phyloP scores from a whole-genome alignment of 805 yeast species.

The Yamadazyma kitorensis region DNA sequence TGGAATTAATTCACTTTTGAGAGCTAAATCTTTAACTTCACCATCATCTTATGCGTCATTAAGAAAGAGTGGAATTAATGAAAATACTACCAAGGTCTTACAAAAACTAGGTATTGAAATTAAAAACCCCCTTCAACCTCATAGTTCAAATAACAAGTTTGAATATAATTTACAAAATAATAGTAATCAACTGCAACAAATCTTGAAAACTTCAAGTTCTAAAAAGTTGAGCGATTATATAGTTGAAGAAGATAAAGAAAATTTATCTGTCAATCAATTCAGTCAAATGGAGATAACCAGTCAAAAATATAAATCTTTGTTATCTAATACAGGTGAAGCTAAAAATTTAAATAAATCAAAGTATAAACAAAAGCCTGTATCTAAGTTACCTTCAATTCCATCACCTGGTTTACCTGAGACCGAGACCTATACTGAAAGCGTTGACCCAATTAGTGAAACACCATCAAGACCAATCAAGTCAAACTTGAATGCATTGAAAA shows the following conservation, averaged over 20 bases:
- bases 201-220: constrained; percentile 37
- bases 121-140: constrained; percentile 8
- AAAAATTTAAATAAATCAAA: too few species aligned
- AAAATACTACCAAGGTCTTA: constrained; percentile 30
- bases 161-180: neutral
- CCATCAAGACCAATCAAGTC: too few species aligned
- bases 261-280: constrained; percentile 4
- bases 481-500: too few species aligned
- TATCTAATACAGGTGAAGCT: too few species aligned
- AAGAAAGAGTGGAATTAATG: constrained; percentile 15
- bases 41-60: constrained; percentile 22
- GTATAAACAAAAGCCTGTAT: too few species aligned
- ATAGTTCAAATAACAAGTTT: neutral
- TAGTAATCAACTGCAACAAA: constrained; percentile 7
- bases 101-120: constrained; percentile 36
- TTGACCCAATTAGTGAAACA: too few species aligned
- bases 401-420: too few species aligned
- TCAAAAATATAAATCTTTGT: constrained; percentile 9
- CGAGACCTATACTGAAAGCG: too few species aligned
- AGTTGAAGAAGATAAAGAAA: constrained; percentile 13
- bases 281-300: constrained; percentile 1
- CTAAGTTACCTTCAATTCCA: too few species aligned
- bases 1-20: constrained; percentile 20
- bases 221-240: constrained; percentile 25
- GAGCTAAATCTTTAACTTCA: constrained; percentile 36